phyloP scores from a whole-genome alignment of 768 basidiomycete species.

The Daedalea quercina region DNA sequence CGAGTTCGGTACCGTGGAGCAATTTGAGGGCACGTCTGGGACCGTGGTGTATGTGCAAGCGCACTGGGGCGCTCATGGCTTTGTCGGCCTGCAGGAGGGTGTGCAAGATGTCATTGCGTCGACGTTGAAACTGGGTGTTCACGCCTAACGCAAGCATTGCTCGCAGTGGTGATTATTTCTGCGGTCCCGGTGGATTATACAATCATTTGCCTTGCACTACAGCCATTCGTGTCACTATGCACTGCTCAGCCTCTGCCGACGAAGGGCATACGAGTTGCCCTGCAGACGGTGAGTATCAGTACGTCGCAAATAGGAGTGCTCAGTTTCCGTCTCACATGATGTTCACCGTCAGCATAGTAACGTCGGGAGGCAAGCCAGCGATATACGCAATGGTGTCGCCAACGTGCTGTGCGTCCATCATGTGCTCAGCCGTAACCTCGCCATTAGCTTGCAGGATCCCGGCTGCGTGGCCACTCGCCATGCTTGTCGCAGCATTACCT shows the following conservation, averaged over 20 bases:
- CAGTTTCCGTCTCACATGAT: constrained; percentile 52
- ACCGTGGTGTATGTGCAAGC: constrained; percentile 55
- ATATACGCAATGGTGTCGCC: constrained; percentile 67
- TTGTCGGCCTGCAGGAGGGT: constrained; percentile 55
- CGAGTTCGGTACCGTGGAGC: constrained; percentile 45
- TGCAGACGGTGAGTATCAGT: constrained; percentile 9
- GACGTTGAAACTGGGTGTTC: constrained; percentile 13
- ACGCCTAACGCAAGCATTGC: neutral
- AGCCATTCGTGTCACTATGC: too few species aligned
- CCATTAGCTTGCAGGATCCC: constrained; percentile 72
- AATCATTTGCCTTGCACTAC: too few species aligned
- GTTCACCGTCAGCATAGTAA: constrained; percentile 63
- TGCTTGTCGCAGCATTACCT: constrained; percentile 68
- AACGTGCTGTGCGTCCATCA: constrained; percentile 68
- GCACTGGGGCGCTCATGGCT: constrained; percentile 50
- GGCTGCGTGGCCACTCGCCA: constrained; percentile 38
- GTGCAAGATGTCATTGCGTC: constrained; percentile 50
- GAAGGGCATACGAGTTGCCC: constrained; percentile 41
- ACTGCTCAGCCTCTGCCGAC: too few species aligned
- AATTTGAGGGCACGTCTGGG: constrained; percentile 36
- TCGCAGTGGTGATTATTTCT: too few species aligned
- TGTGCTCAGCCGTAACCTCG: constrained; percentile 44
- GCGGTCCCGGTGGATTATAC: too few species aligned
- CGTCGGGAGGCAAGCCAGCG: constrained; percentile 58
- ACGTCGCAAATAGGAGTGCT: neutral